Evolutionary conservation across 2,329 filamentous ascomycete genomes (phyloP).

Genomic region (Cercospora sp.): DNA sequence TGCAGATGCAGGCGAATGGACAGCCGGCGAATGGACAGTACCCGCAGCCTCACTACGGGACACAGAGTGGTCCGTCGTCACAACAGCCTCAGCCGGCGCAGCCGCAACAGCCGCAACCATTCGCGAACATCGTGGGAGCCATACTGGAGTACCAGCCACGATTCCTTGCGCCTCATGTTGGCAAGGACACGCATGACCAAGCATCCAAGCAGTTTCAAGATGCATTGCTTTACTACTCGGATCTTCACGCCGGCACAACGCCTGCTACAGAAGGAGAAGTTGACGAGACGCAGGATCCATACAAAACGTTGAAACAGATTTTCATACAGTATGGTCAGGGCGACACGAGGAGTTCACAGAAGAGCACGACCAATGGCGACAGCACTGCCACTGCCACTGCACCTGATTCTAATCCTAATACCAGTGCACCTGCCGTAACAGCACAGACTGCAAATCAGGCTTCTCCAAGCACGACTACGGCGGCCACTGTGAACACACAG

Average conservation of each 20-base stretch:
- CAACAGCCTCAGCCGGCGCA: constrained; percentile 19
- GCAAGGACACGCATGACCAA: constrained; percentile 1
- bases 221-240: constrained; percentile 9
- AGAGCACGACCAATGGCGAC: background rate
- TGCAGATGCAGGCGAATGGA: background rate
- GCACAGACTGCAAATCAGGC: background rate
- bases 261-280: constrained; percentile 12
- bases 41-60: constrained; percentile 11
- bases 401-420: constrained; percentile 3
- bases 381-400: background rate
- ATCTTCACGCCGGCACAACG: constrained; percentile 11
- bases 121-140: constrained; percentile 29
- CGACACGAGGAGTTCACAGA: constrained; percentile 7
- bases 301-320: constrained; percentile 16
- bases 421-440: background rate
- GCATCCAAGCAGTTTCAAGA: constrained; percentile 9
- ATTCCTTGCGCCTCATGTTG: background rate
- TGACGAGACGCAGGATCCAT: constrained; percentile 14
- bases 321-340: constrained; percentile 13
- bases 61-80: constrained; percentile 15
- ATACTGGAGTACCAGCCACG: constrained; percentile 29
- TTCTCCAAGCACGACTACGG: background rate
- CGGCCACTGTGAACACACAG: background rate
- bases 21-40: constrained; percentile 11
- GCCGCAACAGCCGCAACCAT: constrained; percentile 22